A percentile compares a stretch with the other conserved stretches of the same genome.
Conservation (phyloP, 2,329 filamentous ascomycete genomes). For the Coniochaeta sp. region DNA sequence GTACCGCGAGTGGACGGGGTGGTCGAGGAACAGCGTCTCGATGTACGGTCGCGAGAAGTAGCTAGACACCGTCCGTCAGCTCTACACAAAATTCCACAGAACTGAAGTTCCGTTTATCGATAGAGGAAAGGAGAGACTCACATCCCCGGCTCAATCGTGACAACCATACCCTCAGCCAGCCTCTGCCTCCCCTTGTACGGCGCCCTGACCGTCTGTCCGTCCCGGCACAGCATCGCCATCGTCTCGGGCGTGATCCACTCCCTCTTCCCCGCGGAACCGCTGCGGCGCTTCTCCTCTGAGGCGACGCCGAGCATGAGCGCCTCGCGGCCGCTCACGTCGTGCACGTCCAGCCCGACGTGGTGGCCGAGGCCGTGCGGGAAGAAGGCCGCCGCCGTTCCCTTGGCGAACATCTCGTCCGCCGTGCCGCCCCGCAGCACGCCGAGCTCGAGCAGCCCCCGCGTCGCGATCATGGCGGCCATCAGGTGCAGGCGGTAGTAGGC, state of each 20-base stretch:
- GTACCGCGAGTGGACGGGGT: slow-evolving; percentile 50
- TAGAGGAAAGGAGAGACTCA: slow-evolving; percentile 23
- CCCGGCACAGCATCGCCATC: slow-evolving; percentile 20
- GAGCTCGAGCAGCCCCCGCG: slow-evolving; percentile 61
- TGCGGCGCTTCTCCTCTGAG: not conserved
- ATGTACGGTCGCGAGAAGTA: slow-evolving; percentile 73
- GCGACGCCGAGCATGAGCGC: slow-evolving; percentile 22
- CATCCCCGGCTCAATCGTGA: slow-evolving; percentile 75
- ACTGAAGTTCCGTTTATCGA: no score
- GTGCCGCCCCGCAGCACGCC: slow-evolving; percentile 63
- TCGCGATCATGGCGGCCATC: slow-evolving; percentile 64
- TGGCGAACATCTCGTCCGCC: slow-evolving; percentile 42
- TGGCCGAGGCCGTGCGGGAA: slow-evolving; percentile 61
- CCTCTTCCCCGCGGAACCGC: slow-evolving; percentile 27
- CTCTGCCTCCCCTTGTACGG: slow-evolving; percentile 27
- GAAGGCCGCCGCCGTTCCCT: slow-evolving; percentile 52
- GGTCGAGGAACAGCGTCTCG: slow-evolving; percentile 58
- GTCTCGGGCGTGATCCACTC: slow-evolving; percentile 29
- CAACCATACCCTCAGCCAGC: slow-evolving; percentile 57
- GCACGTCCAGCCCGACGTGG: slow-evolving; percentile 58
- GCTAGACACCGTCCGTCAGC: slow-evolving; percentile 24
- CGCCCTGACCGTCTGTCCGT: slow-evolving; percentile 7
- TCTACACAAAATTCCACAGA: slow-evolving; percentile 2
- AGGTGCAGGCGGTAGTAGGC: slow-evolving; percentile 67
- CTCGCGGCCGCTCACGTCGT: slow-evolving; percentile 44